Percentiles rank a stretch among this genome's conserved stretches.
Evolutionary conservation across 305 asterid species (phyloP).

Genomic region (Ajuga reptans): DNA sequence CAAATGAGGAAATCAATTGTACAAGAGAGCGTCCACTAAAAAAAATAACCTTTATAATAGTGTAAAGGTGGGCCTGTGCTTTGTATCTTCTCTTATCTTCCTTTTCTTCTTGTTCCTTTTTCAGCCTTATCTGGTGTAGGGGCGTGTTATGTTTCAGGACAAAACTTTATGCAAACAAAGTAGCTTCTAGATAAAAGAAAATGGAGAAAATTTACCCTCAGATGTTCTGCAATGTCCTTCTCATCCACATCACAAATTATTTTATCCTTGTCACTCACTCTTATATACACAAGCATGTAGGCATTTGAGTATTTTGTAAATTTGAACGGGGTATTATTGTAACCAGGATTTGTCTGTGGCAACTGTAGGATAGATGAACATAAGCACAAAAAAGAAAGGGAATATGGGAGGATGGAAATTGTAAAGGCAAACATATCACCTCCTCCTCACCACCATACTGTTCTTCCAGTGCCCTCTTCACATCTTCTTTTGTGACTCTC

Average conservation of each 20-base stretch:
- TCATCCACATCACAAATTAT: conserved; percentile 90
- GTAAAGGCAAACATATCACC: conserved; percentile 35
- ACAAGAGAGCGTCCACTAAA: background rate
- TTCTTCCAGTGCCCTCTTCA: conserved; percentile 86
- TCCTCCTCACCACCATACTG: conserved; percentile 99
- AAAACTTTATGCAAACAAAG: conserved; percentile 1
- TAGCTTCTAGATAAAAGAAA: conserved; percentile 6
- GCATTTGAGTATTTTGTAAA: conserved; percentile 96
- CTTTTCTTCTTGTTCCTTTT: conserved; percentile 38
- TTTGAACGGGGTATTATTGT: conserved; percentile 84
- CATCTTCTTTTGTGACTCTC: conserved; percentile 87
- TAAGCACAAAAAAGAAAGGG: conserved; percentile 20
- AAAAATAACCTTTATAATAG: conserved; percentile 73
- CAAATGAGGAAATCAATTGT: conserved; percentile 19
- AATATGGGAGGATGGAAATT: background rate
- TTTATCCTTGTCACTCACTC: conserved; percentile 91
- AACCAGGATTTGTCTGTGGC: conserved; percentile 97
- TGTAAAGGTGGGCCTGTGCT: conserved; percentile 88
- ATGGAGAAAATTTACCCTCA: conserved; percentile 44
- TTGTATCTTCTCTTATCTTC: conserved; percentile 91
- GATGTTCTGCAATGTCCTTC: conserved; percentile 93
- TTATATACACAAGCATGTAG: conserved; percentile 95
- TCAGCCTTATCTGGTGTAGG: conserved; percentile 59
- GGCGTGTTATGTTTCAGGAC: conserved; percentile 12
- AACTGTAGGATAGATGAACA: conserved; percentile 43